Base-by-base conservation (phyloP, 2,329 filamentous ascomycete genomes). In the Raffaelea albimanens region DNA sequence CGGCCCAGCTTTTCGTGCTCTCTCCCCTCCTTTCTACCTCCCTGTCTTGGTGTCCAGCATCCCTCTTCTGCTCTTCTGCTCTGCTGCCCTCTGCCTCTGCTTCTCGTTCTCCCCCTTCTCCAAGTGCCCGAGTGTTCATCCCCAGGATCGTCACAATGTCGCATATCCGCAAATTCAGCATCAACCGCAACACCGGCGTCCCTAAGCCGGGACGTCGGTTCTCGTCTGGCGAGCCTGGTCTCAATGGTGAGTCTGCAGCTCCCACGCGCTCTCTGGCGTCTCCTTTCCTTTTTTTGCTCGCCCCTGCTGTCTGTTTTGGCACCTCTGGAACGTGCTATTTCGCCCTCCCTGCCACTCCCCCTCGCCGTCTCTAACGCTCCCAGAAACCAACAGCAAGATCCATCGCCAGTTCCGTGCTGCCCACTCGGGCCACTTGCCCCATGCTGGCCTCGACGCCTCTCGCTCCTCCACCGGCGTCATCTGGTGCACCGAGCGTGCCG, bases 381-480 rank as follows among this genome's bases (percentile, higher is more conserved):
- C 62, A 94, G 88, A 95, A 71, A 75, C 82, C 55, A 80, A 77
- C 59, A 95, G 88, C 59, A 84, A 85, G 63, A 85, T 89, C 61
- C 90, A 96, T 67, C 80, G 84, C 53, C 85, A 94, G 63, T 95
- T 96, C 70, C 85, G 90, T 58, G 80, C 82, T 62, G 87, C 87
- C 54, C 90, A 95, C 67, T 87, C 93, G 66, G 90, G 90, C 50
- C 89, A 95, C 69, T 82, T 87, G 62, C 84, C 87, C 43, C 90
- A 96, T 65, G 88, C 90, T 51, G 91, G 90, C 57, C 83, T 96
- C 55, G 90, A 96, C 61, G 85, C 88, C 47, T 85, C 82, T 52
- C 81, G 89, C 64, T 85, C 88, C 40, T 94, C 87, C 16, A 97
- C 91, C 14, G 91, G 91, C 66, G 91, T 96, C 4, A 86, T 96